Evolutionary conservation across 169 alveolate genomes (phyloP), one percentile per base, ranked within the genome.

Genomic region (Plasmodium coatneyi): DNA sequence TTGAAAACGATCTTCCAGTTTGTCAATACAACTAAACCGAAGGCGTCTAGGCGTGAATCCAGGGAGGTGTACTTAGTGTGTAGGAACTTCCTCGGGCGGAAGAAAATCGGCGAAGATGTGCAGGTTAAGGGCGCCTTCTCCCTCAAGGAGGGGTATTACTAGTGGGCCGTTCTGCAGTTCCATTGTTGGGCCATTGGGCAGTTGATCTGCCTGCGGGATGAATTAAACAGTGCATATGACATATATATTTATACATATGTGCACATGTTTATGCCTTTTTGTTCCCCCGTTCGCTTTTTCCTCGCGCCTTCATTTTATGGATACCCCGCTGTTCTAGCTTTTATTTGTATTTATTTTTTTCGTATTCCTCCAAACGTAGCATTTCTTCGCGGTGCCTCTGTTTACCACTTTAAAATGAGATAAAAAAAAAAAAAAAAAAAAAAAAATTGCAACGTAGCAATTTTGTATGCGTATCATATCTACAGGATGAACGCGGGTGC

Each of bases 21-120:
- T 36, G 97, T 96, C 43, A 84, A 95, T 76, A 92, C 97, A 1
- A 94, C 96, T 28, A 96, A 96, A 86, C 97, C 97, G 0, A 92
- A 71, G 95, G 97, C 97, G 6, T 96, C 96, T 36, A 83, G 97
- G 32, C 83, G 96, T 30, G 96, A 94, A 66, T 94, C 96, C 16
- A 89, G 95, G 71, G 97, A 96, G 84, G 92, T 96, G 92, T 96
- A 96, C 90, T 78, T 96, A 41, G 97, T 96, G 70, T 96, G 97
- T 92, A 86, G 95, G 72, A 95, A 95, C 36, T 96, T 96, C 82
- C 49, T 60, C 30, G 97, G 97, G 10, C 71, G 96, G 66, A 84
- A 96, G 71, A 84, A 95, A 87, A 83, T 96, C 9, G 72, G 95
- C 39, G 96, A 95, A 41, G 97, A 96, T 54, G 95, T 96, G 43